Conservation (phyloP, 2,329 filamentous ascomycete genomes). For the Amesomyces nigricolor region DNA sequence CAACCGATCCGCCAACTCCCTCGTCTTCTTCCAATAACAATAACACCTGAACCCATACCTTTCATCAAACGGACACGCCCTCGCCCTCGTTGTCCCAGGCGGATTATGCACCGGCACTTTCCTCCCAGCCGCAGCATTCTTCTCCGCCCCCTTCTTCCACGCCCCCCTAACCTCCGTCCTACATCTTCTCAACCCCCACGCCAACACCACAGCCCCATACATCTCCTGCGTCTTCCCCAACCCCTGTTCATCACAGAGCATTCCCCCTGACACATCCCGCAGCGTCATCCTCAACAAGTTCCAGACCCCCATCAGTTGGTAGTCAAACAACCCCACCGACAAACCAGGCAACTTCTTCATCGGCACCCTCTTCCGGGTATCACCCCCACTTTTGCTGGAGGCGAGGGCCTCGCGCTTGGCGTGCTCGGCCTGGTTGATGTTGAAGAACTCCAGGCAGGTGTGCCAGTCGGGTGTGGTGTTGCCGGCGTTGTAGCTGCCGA, state of each 20-base stretch:
- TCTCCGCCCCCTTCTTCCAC: neutral
- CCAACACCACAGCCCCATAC: conserved; percentile 21
- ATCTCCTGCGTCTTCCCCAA: conserved; percentile 26
- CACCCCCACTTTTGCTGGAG: neutral
- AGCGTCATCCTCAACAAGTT: conserved; percentile 16
- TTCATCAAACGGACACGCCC: conserved; percentile 17
- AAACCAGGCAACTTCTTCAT: conserved; percentile 21
- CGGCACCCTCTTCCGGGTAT: conserved; percentile 15
- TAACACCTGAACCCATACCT: conserved; percentile 22
- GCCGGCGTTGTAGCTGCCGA: conserved; percentile 22
- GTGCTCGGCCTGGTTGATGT: conserved; percentile 11
- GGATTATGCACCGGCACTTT: conserved; percentile 10
- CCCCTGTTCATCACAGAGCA: conserved; percentile 24
- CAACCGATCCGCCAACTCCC: conserved; percentile 18
- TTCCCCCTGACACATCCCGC: conserved; percentile 17
- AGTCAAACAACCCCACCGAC: conserved; percentile 24
- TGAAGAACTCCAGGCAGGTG: conserved; percentile 20
- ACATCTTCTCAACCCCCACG: conserved; percentile 13
- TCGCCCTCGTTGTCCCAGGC: neutral
- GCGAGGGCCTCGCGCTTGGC: neutral
- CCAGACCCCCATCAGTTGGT: conserved; percentile 24
- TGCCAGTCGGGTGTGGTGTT: conserved; percentile 13
- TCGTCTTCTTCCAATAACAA: conserved; percentile 18
- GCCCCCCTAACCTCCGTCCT: conserved; percentile 18
- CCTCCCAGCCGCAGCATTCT: neutral